phyloP scores from a whole-genome alignment of 805 yeast species.

The Nakazawaea pomicola region DNA sequence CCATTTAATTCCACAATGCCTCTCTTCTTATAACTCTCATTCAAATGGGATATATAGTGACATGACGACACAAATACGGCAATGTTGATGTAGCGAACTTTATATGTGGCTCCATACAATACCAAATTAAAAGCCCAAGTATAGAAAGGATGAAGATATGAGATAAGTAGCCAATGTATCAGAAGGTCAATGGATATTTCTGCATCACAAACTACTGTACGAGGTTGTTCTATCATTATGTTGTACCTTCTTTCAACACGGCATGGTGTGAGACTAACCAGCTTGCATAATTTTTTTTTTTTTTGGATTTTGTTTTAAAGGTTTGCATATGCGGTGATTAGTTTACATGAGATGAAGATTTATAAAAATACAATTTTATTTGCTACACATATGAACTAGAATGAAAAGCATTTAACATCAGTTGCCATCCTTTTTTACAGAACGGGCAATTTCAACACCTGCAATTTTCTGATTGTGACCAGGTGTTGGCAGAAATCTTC shows the following conservation, averaged over 20 bases:
- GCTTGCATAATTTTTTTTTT: too few species aligned
- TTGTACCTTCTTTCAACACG: too few species aligned
- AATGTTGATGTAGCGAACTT: conserved; percentile 7
- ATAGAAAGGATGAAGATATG: conserved; percentile 17
- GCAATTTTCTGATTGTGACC: conserved; percentile 62
- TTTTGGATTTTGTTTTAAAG: too few species aligned
- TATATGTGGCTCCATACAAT: conserved; percentile 6
- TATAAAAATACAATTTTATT: too few species aligned
- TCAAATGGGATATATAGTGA: conserved; percentile 16
- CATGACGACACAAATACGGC: conserved; percentile 17
- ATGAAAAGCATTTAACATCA: too few species aligned
- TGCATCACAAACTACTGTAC: conserved; percentile 13
- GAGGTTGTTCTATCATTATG: too few species aligned
- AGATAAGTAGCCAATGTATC: conserved; percentile 14
- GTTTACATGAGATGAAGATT: too few species aligned
- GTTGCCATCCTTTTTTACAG: conserved; percentile 44
- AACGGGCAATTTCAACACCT: conserved; percentile 61
- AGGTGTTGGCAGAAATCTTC: conserved; percentile 65
- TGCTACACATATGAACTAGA: too few species aligned
- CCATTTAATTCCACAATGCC: not conserved
- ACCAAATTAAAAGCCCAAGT: conserved; percentile 15
- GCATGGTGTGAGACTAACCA: too few species aligned
- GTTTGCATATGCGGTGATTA: too few species aligned
- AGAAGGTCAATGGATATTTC: conserved; percentile 17
- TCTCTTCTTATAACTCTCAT: conserved; percentile 5